Conservation (phyloP, 2,329 filamentous ascomycete species). For the Pseudogymnoascus verrucosus region DNA sequence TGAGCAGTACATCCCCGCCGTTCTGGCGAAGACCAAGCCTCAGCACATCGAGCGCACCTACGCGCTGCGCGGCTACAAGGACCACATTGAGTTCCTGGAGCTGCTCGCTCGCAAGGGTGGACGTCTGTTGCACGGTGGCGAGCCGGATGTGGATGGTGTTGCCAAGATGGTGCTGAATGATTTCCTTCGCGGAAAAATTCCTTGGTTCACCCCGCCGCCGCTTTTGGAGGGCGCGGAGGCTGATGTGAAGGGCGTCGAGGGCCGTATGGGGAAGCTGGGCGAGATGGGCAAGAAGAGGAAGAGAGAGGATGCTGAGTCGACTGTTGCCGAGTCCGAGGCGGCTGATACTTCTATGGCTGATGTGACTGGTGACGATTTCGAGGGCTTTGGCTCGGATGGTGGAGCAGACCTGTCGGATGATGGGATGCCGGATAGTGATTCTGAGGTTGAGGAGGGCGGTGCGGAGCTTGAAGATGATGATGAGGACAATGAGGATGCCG, state of each 20-base stretch:
- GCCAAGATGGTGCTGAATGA: slow-evolving; percentile 97
- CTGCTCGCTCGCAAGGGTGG: slow-evolving; percentile 80
- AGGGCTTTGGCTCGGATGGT: slow-evolving; percentile 41
- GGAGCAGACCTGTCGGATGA: slow-evolving; percentile 22
- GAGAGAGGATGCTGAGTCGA: slow-evolving; percentile 42
- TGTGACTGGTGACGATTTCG: slow-evolving; percentile 33
- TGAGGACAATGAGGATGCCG: slow-evolving; percentile 34
- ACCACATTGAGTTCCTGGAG: slow-evolving; percentile 77
- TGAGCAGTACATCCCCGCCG: slow-evolving; percentile 85
- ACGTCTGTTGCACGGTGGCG: slow-evolving; percentile 80
- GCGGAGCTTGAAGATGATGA: slow-evolving; percentile 28
- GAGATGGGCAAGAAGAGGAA: slow-evolving; percentile 83
- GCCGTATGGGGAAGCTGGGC: slow-evolving; percentile 69
- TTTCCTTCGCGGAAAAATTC: slow-evolving; percentile 89
- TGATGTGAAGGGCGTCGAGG: slow-evolving; percentile 47
- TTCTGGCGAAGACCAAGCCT: slow-evolving; percentile 71
- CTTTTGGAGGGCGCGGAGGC: slow-evolving; percentile 44
- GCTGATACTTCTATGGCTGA: slow-evolving; percentile 28
- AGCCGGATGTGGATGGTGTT: slow-evolving; percentile 88
- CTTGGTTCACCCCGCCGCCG: slow-evolving; percentile 87
- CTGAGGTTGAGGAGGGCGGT: slow-evolving; percentile 25
- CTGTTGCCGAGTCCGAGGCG: slow-evolving; percentile 32
- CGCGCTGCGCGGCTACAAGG: slow-evolving; percentile 70
- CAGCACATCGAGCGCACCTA: slow-evolving; percentile 92
- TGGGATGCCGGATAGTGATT: slow-evolving; percentile 30